phyloP scores from a whole-genome alignment of 352 stramenopile genomes.

The Hyaloperonospora brassicae region DNA sequence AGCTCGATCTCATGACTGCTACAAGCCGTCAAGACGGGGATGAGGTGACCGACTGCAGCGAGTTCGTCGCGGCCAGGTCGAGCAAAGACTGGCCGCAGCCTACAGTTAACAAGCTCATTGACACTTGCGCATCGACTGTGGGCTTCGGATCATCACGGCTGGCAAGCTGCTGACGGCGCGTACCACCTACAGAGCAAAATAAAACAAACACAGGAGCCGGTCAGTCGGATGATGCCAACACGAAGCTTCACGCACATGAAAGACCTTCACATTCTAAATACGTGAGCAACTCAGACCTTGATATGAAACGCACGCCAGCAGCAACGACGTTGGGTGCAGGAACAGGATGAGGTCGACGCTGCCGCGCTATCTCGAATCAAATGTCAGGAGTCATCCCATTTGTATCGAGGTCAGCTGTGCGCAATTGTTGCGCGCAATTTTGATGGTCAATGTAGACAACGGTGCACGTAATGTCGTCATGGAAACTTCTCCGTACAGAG shows the following conservation, averaged over 20 bases:
- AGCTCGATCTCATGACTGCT: too few species aligned
- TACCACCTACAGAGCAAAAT: conserved; percentile 86
- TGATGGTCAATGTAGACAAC: conserved; percentile 48
- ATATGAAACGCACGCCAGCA: conserved; percentile 76
- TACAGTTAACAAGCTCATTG: too few species aligned
- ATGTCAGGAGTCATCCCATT: conserved; percentile 6
- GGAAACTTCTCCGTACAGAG: conserved; percentile 41
- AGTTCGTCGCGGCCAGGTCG: too few species aligned
- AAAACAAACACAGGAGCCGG: conserved; percentile 88
- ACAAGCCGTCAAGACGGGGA: too few species aligned
- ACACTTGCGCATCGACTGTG: too few species aligned
- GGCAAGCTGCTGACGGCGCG: conserved; percentile 81
- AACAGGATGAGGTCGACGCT: conserved; percentile 90
- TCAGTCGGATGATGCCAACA: conserved; percentile 58
- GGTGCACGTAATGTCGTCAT: conserved; percentile 79
- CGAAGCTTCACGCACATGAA: too few species aligned
- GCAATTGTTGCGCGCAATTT: conserved; percentile 8
- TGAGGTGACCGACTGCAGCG: too few species aligned
- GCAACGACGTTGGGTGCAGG: conserved; percentile 92
- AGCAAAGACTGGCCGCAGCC: too few species aligned
- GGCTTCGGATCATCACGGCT: conserved; percentile 51
- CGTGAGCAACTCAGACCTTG: conserved; percentile 73
- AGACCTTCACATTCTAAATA: too few species aligned
- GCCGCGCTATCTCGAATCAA: conserved; percentile 7
- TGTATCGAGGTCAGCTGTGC: conserved; percentile 4